Percentiles rank a stretch among this genome's conserved stretches.
Conservation (phyloP, 2,329 filamentous ascomycete genomes). For the Sclerotinia glacialis region DNA sequence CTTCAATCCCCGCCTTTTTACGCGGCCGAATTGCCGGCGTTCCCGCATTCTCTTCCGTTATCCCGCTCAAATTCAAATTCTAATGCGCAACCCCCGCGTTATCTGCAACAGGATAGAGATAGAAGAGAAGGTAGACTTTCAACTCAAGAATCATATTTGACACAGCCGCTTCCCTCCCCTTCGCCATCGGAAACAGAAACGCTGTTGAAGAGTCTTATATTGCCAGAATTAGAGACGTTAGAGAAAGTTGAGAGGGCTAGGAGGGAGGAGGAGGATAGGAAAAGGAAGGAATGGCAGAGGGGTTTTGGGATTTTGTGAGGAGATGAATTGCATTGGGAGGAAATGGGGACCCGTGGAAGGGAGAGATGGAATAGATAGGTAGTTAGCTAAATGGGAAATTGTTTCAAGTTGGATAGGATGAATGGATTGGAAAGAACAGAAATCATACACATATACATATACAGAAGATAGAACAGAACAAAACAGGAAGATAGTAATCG, state of each 20-base stretch:
- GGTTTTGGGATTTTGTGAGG: constrained; percentile 19
- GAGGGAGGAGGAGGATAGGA: constrained; percentile 16
- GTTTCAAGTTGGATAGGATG: neutral
- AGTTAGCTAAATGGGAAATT: neutral
- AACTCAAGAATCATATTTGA: constrained; percentile 2
- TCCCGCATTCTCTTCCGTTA: neutral
- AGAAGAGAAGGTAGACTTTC: neutral
- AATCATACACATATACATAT: neutral
- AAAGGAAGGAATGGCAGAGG: constrained; percentile 18
- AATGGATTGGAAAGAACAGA: neutral
- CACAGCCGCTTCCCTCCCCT: neutral
- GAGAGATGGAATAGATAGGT: neutral
- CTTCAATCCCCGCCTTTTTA: constrained; percentile 1
- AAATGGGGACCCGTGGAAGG: no score
- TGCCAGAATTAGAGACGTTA: constrained; percentile 17
- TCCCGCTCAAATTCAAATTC: constrained; percentile 11
- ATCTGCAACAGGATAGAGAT: neutral
- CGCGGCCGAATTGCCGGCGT: neutral
- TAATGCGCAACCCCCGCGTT: neutral
- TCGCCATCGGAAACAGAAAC: constrained; percentile 18
- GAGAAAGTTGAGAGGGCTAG: constrained; percentile 15
- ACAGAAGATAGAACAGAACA: neutral
- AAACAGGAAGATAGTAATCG: neutral
- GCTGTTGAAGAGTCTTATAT: constrained; percentile 16
- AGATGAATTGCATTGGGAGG: neutral